Percentiles rank a stretch among this genome's conserved stretches.
phyloP scores from a whole-genome alignment of 768 basidiomycete species.

The Mycena indigotica region DNA sequence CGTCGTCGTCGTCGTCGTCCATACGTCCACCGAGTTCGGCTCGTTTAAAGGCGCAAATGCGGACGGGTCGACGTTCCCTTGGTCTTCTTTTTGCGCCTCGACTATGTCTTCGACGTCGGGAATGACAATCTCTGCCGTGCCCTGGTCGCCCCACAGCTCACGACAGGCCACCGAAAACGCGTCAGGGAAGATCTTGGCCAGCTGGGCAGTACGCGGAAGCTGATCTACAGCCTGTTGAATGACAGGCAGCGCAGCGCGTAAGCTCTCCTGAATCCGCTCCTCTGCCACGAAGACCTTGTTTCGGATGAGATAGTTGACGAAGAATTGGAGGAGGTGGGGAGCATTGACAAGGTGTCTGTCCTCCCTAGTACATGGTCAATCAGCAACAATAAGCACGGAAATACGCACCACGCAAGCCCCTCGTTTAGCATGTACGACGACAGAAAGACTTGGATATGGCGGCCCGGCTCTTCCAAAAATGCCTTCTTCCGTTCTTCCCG shows the following conservation, averaged over 20 bases:
- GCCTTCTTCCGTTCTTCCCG: constrained; percentile 47
- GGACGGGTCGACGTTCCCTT: background rate
- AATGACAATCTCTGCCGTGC: background rate
- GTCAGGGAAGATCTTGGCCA: background rate
- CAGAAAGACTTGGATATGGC: constrained; percentile 61
- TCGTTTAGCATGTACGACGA: constrained; percentile 68
- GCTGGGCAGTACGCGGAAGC: background rate
- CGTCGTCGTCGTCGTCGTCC: background rate
- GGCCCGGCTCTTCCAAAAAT: constrained; percentile 68
- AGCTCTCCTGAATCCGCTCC: background rate
- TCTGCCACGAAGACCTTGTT: constrained; percentile 36
- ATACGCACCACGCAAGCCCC: constrained; percentile 68
- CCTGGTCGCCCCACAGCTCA: background rate
- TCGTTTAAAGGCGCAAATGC: background rate
- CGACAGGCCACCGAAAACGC: background rate
- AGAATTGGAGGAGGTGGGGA: constrained; percentile 48
- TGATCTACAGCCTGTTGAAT: background rate
- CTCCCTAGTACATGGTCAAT: constrained; percentile 32
- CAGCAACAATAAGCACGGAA: background rate
- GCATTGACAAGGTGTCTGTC: constrained; percentile 43
- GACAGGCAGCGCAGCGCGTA: background rate
- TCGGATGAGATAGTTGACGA: constrained; percentile 47
- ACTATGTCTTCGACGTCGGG: background rate
- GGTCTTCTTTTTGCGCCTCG: background rate
- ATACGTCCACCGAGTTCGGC: background rate